A percentile compares a stretch with the other conserved stretches of the same genome.
These are phyloP conservation scores for Krasilnikovozyma curviuscula DNA, from an alignment of 768 basidiomycete species.

Conservation along the genomic window DNA sequence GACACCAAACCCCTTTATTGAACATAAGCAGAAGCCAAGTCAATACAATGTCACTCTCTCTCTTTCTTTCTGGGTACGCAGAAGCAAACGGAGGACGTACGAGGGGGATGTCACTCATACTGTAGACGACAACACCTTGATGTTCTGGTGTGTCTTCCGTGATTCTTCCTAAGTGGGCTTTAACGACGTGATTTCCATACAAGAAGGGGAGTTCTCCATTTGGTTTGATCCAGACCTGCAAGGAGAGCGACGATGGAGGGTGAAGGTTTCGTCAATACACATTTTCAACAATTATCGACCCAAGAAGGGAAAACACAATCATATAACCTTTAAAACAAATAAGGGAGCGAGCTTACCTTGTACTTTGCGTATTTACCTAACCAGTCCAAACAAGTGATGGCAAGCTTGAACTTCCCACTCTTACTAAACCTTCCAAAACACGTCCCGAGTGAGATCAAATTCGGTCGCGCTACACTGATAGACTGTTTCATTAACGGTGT, in stretches of 20 bases:
- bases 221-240: slow-evolving; percentile 92
- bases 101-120: slow-evolving; percentile 83
- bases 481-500: slow-evolving; percentile 82
- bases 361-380: slow-evolving; percentile 92
- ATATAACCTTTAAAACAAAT: not conserved
- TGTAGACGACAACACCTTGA: slow-evolving; percentile 91
- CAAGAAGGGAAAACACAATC: not conserved
- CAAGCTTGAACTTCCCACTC: slow-evolving; percentile 90
- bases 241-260: not conserved
- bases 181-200: slow-evolving; percentile 95
- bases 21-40: slow-evolving; percentile 9
- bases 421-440: slow-evolving; percentile 97
- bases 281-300: not conserved
- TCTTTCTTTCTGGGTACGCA: not conserved
- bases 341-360: slow-evolving; percentile 41
- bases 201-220: slow-evolving; percentile 99
- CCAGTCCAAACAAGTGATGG: slow-evolving; percentile 81
- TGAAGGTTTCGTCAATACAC: not conserved
- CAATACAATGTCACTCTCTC: not conserved
- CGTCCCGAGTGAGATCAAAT: slow-evolving; percentile 79
- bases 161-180: slow-evolving; percentile 94
- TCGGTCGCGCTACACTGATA: slow-evolving; percentile 78
- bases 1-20: slow-evolving; percentile 75
- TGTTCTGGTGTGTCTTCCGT: slow-evolving; percentile 98
- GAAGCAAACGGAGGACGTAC: slow-evolving; percentile 31